phyloP scores from a whole-genome alignment of 2,329 filamentous ascomycete species.

The Ophiocordyceps unilateralis region DNA sequence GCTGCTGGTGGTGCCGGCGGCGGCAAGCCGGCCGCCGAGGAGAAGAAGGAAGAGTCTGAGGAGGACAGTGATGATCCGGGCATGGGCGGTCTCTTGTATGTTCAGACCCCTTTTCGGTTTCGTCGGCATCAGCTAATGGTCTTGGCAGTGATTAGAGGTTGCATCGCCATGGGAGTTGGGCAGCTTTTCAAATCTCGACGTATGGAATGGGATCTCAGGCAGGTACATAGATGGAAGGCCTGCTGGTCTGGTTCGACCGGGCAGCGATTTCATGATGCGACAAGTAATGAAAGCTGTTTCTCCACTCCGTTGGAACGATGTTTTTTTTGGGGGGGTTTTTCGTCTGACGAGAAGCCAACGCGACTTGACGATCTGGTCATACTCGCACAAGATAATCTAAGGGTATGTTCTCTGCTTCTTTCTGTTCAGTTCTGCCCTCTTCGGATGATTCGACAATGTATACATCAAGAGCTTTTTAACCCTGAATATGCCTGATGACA shows the following conservation, averaged over 20 bases:
- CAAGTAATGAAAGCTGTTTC: constrained; percentile 11
- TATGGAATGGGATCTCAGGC: constrained; percentile 16
- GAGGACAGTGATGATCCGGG: constrained; percentile 47
- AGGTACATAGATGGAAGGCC: constrained; percentile 32
- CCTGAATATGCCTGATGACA: constrained; percentile 44
- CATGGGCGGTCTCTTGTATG: constrained; percentile 68
- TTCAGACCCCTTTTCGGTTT: constrained; percentile 4
- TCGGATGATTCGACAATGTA: constrained; percentile 35
- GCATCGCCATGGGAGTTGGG: constrained; percentile 20
- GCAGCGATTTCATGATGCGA: constrained; percentile 15
- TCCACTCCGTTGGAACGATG: too few relatives aligned
- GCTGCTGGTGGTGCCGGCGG: constrained; percentile 32
- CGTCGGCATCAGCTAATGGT: constrained; percentile 18
- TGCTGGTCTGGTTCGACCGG: constrained; percentile 12
- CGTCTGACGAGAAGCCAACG: too few relatives aligned
- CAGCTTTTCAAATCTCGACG: constrained; percentile 11
- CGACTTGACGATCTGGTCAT: too few relatives aligned
- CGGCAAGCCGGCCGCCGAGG: constrained; percentile 38
- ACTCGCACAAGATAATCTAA: too few relatives aligned
- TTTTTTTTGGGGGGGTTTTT: too few relatives aligned
- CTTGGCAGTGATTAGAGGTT: constrained; percentile 32
- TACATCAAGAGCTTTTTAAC: constrained; percentile 51
- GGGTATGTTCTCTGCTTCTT: neutral
- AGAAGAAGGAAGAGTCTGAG: constrained; percentile 50
- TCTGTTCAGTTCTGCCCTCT: constrained; percentile 1